A percentile compares a stretch with the other conserved stretches of the same genome.
phyloP scores from a whole-genome alignment of 2,329 filamentous ascomycete genomes.

The Sclerotinia glacialis region DNA sequence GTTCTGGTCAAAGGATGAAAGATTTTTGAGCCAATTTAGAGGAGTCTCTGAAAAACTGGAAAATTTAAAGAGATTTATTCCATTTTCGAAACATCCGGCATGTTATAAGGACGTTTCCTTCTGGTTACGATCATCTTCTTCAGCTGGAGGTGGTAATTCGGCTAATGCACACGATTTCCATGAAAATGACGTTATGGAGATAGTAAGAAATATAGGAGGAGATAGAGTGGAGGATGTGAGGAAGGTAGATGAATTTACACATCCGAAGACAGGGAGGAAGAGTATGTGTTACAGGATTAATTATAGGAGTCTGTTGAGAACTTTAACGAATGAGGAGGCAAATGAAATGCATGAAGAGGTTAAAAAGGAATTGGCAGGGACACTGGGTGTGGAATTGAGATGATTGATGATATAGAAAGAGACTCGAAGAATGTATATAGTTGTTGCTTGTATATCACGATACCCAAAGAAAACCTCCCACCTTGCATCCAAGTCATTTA shows the following conservation, averaged over 20 bases:
- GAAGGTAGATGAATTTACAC: conserved; percentile 80
- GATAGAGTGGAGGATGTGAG: conserved; percentile 84
- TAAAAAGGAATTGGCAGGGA: conserved; percentile 59
- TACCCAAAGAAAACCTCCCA: conserved; percentile 5
- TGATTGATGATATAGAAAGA: conserved; percentile 40
- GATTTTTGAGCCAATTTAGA: conserved; percentile 84
- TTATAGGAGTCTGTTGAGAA: conserved; percentile 89
- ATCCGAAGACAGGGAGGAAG: conserved; percentile 77
- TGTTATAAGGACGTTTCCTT: conserved; percentile 94
- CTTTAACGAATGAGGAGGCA: conserved; percentile 77
- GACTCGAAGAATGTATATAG: not conserved
- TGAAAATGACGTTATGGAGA: conserved; percentile 96
- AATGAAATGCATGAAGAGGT: conserved; percentile 74
- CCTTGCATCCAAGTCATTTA: not conserved
- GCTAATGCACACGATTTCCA: conserved; percentile 61
- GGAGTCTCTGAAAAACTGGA: conserved; percentile 54
- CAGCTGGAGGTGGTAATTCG: conserved; percentile 46
- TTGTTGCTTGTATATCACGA: not conserved
- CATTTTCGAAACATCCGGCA: conserved; percentile 87
- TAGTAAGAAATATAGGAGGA: conserved; percentile 78
- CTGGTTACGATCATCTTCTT: conserved; percentile 62
- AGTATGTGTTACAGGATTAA: conserved; percentile 92
- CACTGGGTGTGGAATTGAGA: conserved; percentile 76
- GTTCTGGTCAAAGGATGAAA: conserved; percentile 85
- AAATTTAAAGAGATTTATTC: conserved; percentile 63